Conservation (phyloP, 1,284 basidiomycete species). For the Pterulicium gracile region DNA sequence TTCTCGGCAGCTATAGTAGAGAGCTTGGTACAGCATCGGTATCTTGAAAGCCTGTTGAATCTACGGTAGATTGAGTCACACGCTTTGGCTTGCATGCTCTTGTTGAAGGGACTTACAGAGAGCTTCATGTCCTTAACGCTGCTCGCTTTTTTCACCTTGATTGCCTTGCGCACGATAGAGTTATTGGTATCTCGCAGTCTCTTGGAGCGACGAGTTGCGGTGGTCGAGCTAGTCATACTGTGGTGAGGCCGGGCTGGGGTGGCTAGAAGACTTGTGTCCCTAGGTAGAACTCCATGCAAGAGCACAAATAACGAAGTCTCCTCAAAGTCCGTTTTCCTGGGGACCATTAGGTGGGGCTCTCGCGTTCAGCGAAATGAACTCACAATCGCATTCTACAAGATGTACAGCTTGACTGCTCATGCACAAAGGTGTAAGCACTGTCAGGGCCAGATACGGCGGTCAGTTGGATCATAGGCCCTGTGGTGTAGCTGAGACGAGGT, state of each 20-base stretch:
- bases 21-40: background rate
- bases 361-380: constrained; percentile 10
- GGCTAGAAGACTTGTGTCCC: constrained; percentile 10
- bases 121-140: constrained; percentile 71
- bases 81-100: background rate
- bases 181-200: constrained; percentile 48
- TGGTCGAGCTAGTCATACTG: constrained; percentile 11
- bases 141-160: constrained; percentile 51
- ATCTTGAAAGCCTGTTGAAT: background rate
- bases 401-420: constrained; percentile 44
- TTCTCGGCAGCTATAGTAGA: background rate
- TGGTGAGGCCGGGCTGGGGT: constrained; percentile 11
- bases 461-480: constrained; percentile 44
- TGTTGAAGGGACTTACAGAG: constrained; percentile 32
- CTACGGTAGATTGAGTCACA: too few species aligned
- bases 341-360: constrained; percentile 11
- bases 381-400: constrained; percentile 55
- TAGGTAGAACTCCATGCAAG: constrained; percentile 18
- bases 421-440: constrained; percentile 25
- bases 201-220: constrained; percentile 47
- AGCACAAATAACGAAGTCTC: constrained; percentile 41
- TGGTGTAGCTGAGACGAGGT: constrained; percentile 37
- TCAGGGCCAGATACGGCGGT: constrained; percentile 28
- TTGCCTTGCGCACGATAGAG: constrained; percentile 33
- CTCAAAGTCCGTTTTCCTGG: constrained; percentile 39